Conservation (phyloP, 306 rosid genomes). For the Medicago lupulina region DNA sequence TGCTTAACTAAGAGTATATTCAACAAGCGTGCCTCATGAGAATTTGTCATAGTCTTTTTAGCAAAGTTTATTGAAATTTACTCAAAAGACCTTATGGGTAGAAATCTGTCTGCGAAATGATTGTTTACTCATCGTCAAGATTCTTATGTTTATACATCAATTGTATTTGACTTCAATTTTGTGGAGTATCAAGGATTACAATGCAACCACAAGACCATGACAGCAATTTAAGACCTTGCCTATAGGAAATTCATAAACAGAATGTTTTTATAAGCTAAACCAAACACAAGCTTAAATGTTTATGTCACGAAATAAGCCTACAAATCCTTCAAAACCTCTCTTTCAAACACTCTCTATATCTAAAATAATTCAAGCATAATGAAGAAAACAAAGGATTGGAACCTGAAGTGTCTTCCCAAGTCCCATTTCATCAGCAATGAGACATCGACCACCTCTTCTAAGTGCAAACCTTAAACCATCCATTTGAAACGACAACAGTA, state of each 20-base stretch:
- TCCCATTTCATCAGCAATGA: conserved; percentile 96
- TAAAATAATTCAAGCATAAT: background rate
- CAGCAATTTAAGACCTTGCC: background rate
- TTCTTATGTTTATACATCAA: no score
- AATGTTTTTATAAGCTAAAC: conserved; percentile 2
- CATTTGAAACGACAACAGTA: conserved; percentile 79
- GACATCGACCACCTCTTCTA: conserved; percentile 90
- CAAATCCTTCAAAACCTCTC: background rate
- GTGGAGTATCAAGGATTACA: no score
- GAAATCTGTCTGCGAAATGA: no score
- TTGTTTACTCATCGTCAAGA: no score
- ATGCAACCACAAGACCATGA: background rate
- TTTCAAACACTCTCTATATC: background rate
- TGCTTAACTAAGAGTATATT: background rate
- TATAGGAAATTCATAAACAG: background rate
- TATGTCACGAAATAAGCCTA: background rate
- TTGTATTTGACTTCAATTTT: no score
- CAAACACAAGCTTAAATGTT: conserved; percentile 1
- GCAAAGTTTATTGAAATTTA: conserved; percentile 3
- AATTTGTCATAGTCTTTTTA: background rate
- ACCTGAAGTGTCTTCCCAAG: conserved; percentile 98
- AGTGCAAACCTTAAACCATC: conserved; percentile 84
- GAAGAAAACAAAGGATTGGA: background rate
- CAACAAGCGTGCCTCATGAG: background rate
- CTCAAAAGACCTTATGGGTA: no score